Conservation (phyloP, 176 grass and related monocot genomes). For the Urochloa ruziziensis region DNA sequence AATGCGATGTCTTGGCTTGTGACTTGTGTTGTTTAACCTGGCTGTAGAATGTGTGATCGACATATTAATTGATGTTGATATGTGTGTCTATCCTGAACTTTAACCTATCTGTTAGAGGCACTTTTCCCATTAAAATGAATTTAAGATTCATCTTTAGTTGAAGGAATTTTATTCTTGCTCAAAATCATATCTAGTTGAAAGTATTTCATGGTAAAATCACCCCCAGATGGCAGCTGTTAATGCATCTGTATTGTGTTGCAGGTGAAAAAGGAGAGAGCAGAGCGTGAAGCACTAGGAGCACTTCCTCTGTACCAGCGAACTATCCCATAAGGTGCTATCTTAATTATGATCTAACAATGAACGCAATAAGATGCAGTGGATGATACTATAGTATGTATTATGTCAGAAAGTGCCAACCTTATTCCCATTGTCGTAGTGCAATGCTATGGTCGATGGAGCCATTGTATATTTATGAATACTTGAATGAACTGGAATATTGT, state of each 20-base stretch:
- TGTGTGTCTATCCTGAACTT: neutral
- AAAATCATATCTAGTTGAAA: neutral
- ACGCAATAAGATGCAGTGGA: slow-evolving; percentile 33
- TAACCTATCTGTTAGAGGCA: neutral
- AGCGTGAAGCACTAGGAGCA: slow-evolving; percentile 75
- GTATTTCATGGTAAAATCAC: neutral
- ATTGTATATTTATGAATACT: neutral
- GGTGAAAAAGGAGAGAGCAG: slow-evolving; percentile 76
- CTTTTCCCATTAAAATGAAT: neutral
- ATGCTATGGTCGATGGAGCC: neutral
- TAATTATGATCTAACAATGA: neutral
- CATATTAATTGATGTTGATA: neutral
- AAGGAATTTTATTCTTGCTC: neutral
- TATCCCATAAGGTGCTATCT: slow-evolving; percentile 46
- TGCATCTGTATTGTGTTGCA: slow-evolving; percentile 5
- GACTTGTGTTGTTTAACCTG: neutral
- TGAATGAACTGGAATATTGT: neutral
- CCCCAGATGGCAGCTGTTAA: neutral
- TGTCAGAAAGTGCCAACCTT: neutral
- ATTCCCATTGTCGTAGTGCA: neutral
- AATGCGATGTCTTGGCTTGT: neutral
- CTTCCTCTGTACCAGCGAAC: slow-evolving; percentile 80
- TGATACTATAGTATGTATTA: neutral
- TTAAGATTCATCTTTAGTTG: neutral
- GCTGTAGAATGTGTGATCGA: neutral